These are phyloP conservation scores for Avicennia marina DNA, from an alignment of 257 asterid species.

Conservation along the genomic window DNA sequence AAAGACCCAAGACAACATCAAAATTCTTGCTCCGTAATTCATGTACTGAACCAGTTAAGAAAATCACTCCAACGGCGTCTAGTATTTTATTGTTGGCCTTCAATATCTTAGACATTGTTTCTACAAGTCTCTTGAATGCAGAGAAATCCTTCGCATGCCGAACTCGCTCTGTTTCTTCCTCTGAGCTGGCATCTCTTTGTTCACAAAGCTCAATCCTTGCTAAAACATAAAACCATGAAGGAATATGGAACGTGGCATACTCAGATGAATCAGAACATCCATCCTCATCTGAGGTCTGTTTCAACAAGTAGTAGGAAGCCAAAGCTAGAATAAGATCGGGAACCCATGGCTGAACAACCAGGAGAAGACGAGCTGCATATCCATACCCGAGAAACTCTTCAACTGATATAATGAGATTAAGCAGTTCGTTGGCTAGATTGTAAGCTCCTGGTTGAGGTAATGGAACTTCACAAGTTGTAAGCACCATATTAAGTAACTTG, in stretches of 20 bases:
- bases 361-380: conserved; percentile 51
- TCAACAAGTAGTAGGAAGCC: conserved; percentile 53
- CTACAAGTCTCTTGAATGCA: conserved; percentile 53
- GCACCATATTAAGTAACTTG: conserved; percentile 57
- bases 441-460: conserved; percentile 30
- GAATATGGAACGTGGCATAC: conserved; percentile 26
- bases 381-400: conserved; percentile 66
- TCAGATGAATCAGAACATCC: conserved; percentile 23
- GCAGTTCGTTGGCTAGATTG: conserved; percentile 49
- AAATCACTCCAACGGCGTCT: conserved; percentile 61
- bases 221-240: conserved; percentile 55
- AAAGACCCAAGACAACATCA: conserved; percentile 47
- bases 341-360: conserved; percentile 64
- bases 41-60: conserved; percentile 38
- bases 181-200: conserved; percentile 27
- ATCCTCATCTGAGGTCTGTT: conserved; percentile 28
- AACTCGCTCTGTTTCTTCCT: conserved; percentile 35
- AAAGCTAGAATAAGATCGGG: conserved; percentile 78
- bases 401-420: conserved; percentile 50
- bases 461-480: conserved; percentile 42
- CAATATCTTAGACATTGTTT: conserved; percentile 41
- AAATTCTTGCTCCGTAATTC: conserved; percentile 49
- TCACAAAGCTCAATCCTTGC: conserved; percentile 65
- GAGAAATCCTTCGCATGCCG: conserved; percentile 26
- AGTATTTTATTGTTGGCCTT: conserved; percentile 43